Base-by-base conservation (phyloP, 768 basidiomycete genomes). In the Solioccasus polychromus region DNA sequence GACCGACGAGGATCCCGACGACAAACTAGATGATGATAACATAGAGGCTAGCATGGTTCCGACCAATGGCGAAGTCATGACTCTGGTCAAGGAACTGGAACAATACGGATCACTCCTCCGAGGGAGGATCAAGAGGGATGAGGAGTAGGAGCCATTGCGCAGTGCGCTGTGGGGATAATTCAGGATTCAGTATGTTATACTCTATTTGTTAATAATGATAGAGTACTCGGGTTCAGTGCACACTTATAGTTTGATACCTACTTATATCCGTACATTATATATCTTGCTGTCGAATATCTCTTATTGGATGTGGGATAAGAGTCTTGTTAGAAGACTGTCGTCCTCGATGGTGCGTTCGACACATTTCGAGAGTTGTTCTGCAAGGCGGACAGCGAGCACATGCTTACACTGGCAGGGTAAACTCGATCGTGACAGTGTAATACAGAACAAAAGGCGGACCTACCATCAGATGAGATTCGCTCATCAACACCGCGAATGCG, bases 391-490 rank as follows among this genome's bases (percentile, higher is more conserved):
- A 3, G 88, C 89, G 20, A 92, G 71, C 3, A 88, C 63, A 61
- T 92, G 89, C 60, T 92, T 91, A 59, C 89, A 92, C 89, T 91
- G 31, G 31, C 5, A 14, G 36, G n/a, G n/a, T 11, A 26, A 52
- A 20, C 40, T 35, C 26, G 47, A 42, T 42, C 39, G 39, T 19
- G 39, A 47, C 15, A 35, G 11, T 22, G 19, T 24, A 8, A 38
- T 12, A 42, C 36, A 29, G 11, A 5, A 12, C 9, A 12, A 15
- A 5, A 15, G 14, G 39, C 19, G 42, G 31, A 43, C 68, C 25
- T 44, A 85, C 89, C 84, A 85, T 82, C 17, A 81, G 57, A 57
- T 88, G 80, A 2, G 77, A 74, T 35, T 76, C 74, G 15, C 77
- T 71, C 38, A 77, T 66, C 26, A 91, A 63, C 15, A 87, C 84